Evolutionary conservation across 1,284 basidiomycete species (phyloP).

Genomic region (Sporisorium iseilematis-ciliati): DNA sequence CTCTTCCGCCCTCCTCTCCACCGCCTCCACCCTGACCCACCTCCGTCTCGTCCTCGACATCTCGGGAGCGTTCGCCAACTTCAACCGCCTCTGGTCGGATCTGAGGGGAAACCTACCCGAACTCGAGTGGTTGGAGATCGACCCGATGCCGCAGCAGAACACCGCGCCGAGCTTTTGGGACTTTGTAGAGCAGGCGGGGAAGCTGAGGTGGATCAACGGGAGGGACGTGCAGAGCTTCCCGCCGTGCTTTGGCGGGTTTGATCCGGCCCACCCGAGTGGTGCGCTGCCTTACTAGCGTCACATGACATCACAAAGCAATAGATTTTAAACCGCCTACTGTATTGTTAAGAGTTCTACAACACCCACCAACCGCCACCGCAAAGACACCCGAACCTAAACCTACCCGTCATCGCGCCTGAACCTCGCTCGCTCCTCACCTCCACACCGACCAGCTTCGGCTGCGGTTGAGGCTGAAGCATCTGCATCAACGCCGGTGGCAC

Average conservation of each 20-base stretch:
- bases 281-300: slow-evolving; percentile 22
- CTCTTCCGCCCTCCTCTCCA: slow-evolving; percentile 3
- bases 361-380: slow-evolving; percentile 50
- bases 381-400: slow-evolving; percentile 28
- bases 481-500: slow-evolving; percentile 17
- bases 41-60: slow-evolving; percentile 37
- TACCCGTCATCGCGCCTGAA: background rate
- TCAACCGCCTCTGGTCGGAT: slow-evolving; percentile 25
- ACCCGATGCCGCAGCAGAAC: slow-evolving; percentile 47
- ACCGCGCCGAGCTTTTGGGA: slow-evolving; percentile 45
- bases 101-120: slow-evolving; percentile 20
- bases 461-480: slow-evolving; percentile 9
- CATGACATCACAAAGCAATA: too few relatives aligned
- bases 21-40: slow-evolving; percentile 18
- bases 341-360: slow-evolving; percentile 12
- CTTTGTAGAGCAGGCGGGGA: slow-evolving; percentile 21
- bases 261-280: slow-evolving; percentile 17
- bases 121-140: slow-evolving; percentile 18
- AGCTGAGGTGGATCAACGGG: slow-evolving; percentile 21
- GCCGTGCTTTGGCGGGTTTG: slow-evolving; percentile 33
- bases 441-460: slow-evolving; percentile 21
- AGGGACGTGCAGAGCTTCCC: slow-evolving; percentile 14
- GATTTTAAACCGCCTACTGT: too few relatives aligned
- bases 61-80: slow-evolving; percentile 39
- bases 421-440: background rate